Evolutionary conservation across 2,329 filamentous ascomycete genomes (phyloP), one percentile per base, ranked within the genome.

Genomic region (Beauveria sp.): DNA sequence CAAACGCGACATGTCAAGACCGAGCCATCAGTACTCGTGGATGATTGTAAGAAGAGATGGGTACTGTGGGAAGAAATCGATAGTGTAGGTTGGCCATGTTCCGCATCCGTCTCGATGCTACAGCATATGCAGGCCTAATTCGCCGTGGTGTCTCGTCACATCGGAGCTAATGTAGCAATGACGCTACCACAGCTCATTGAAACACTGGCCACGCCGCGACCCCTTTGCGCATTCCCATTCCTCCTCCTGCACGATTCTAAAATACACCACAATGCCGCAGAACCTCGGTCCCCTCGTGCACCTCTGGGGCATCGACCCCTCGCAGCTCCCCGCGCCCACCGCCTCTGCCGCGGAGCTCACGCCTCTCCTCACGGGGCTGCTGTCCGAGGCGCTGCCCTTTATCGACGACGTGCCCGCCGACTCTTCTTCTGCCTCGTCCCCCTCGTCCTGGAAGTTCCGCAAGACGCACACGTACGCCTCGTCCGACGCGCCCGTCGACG

Each of bases 371-470:
- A 70, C 72, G 10, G 70, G 77, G 6, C 73, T 86, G 26, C 75
- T 89, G 37, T 68, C 73, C n/a, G 86, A 89, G 69, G 81, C 83
- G 24, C 70, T 84, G 30, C 76, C 78, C 1, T 87, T 89, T 69
- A 77, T 87, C 68, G 78, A 80, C 66, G 75, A 76, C 10, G 78
- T 83, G 40, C 77, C 84, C 8, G 77, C 81, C 24, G 64, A 14
- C 34, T 5, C 34, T 5, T 37, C 34, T 37, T 34, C 30, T 34
- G 68, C 41, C 72, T 66, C 34, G 37, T 63, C 24, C 51, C 64
- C 46, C 52, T 55, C 70, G 22, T 51, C 67, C 24, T 87, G 85
- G 82, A 80, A 79, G 63, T 67, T 71, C 43, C 83, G 81, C 67
- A 76, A 76, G 22, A 69, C 69, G 60, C 85, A 83, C 70, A 73